Conservation (phyloP, 176 grass and related monocot genomes). For the Saccharum spontaneum region DNA sequence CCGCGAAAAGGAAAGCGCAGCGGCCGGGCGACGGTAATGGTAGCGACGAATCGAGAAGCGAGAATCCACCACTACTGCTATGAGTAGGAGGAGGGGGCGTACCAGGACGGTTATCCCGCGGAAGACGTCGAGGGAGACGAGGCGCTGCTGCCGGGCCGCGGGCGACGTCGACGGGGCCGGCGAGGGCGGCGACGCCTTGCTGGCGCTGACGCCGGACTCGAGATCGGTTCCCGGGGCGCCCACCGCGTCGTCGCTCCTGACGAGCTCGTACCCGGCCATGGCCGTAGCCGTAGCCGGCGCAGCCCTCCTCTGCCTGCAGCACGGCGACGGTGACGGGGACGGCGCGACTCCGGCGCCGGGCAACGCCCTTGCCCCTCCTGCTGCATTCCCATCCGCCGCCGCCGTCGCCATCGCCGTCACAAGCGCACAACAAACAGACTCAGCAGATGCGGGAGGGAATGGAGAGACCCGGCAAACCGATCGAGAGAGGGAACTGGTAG, state of each 20-base stretch:
- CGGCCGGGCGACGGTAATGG: background rate
- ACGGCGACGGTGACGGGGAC: background rate
- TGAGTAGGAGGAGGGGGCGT: background rate
- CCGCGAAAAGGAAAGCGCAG: no score
- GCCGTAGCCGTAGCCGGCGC: background rate
- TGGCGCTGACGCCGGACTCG: slow-evolving; percentile 19
- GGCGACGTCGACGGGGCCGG: background rate
- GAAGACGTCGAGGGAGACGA: slow-evolving; percentile 90
- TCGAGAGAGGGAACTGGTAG: background rate
- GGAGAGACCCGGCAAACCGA: background rate
- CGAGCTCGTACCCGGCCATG: slow-evolving; percentile 52
- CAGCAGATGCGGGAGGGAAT: background rate
- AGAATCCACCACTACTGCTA: background rate
- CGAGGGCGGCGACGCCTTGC: background rate
- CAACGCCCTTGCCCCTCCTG: slow-evolving; percentile 8
- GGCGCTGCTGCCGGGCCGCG: slow-evolving; percentile 46
- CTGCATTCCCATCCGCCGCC: slow-evolving; percentile 19
- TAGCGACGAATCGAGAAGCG: background rate
- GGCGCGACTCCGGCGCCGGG: background rate
- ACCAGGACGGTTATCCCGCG: slow-evolving; percentile 88
- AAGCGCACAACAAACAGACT: no score
- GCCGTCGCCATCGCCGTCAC: background rate
- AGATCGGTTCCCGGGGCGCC: slow-evolving; percentile 17
- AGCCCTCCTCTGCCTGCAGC: slow-evolving; percentile 34
- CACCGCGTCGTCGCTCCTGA: slow-evolving; percentile 40